Base-by-base conservation (phyloP, 306 rosid genomes). In the Cicer judaicum region DNA sequence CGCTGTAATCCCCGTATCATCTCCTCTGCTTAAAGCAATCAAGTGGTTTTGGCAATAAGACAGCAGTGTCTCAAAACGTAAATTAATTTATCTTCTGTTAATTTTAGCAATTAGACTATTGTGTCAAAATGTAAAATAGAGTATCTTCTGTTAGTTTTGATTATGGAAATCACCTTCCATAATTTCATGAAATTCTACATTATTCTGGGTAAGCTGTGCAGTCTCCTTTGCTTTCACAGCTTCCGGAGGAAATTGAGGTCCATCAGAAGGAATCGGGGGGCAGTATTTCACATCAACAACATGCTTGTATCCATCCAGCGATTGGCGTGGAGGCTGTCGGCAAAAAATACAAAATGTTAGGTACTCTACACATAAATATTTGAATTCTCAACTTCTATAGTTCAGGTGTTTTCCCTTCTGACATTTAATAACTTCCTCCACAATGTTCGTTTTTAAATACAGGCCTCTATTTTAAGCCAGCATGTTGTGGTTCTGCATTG, bases 301-400 rank as follows among this genome's bases (percentile, higher is more conserved):
- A 75, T 94, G 97, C 78, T 86, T 84, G 89, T 94, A 94, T 66
- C 97, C 96, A 82, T 86, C 97, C 87, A 94, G 78, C 41, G 96
- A 94, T 63, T 83, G 80, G 49, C 84, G 86, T 56, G 96, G 92
- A 60, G 95, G 96, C 96, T 94, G 79, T 82, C 53, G 80, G 81
- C 60, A 52, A 55, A 48, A 48, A 54, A 56, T 64, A 36, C 43
- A 53, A 70, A 77, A 76, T 36, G 72, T 88, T 76, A 84, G 72
- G 69, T 40, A 48, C 59, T 56, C 57, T 64, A 39, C 39, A 40
- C 50, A 15, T 38, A 46, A 44, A 66, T 66, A 44, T 18, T 41
- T 38, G 73, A 40, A 49, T 46, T 39, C 59, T 46, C 54, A 36
- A 38, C 40, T 54, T 53, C 43, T n/a, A 67, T 29, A 46, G 54